These are phyloP conservation scores for Lentinus tigrinus DNA, from an alignment of 768 basidiomycete genomes.

Conservation along the genomic window DNA sequence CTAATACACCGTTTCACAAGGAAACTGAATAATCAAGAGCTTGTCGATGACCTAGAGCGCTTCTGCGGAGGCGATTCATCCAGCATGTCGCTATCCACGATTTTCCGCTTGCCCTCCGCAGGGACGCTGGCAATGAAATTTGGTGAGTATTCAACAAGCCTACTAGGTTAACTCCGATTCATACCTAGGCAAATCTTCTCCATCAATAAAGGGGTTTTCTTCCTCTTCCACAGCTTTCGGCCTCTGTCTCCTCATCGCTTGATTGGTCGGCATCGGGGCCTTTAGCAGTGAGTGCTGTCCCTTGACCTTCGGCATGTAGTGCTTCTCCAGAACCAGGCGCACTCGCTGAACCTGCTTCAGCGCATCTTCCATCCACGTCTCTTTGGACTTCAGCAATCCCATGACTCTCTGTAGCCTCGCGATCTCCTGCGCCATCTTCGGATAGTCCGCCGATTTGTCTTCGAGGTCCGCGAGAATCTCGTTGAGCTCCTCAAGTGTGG, in stretches of 20 bases:
- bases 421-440: neutral
- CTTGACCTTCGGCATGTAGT: neutral
- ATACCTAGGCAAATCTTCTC: too few relatives aligned
- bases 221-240: too few relatives aligned
- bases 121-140: too few relatives aligned
- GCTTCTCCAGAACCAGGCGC: neutral
- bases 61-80: too few relatives aligned
- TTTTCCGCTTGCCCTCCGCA: too few relatives aligned
- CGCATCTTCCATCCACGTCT: neutral
- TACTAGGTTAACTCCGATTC: too few relatives aligned
- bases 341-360: neutral
- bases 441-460: neutral
- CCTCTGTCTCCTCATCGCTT: neutral
- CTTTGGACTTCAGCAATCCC: neutral
- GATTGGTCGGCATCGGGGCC: neutral
- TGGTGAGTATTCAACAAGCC: too few relatives aligned
- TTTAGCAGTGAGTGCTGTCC: neutral
- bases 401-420: neutral
- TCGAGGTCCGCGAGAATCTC: neutral
- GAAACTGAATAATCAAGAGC: too few relatives aligned
- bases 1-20: too few relatives aligned
- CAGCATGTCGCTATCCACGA: too few relatives aligned
- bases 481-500: neutral
- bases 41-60: too few relatives aligned
- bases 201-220: too few relatives aligned